These are phyloP conservation scores for Rachicladosporium sp. DNA, from an alignment of 2,329 filamentous ascomycete genomes.

Conservation along the genomic window DNA sequence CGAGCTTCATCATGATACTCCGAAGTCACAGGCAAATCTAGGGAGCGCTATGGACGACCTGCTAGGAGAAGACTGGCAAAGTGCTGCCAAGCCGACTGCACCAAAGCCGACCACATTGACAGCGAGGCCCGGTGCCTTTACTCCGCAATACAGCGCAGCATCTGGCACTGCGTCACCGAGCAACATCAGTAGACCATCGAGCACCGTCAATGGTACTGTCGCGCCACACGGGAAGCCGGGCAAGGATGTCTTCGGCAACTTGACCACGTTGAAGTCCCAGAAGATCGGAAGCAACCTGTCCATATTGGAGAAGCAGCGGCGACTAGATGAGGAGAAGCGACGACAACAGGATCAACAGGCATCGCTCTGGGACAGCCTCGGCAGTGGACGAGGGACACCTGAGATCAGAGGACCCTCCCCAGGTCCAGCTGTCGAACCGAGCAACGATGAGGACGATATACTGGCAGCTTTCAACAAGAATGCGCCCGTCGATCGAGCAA, in stretches of 20 bases:
- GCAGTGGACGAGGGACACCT: constrained; percentile 45
- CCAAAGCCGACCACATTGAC: constrained; percentile 11
- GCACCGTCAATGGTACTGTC: constrained; percentile 27
- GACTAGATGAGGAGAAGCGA: constrained; percentile 64
- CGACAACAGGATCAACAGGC: constrained; percentile 63
- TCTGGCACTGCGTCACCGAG: constrained; percentile 20
- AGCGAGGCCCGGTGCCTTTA: constrained; percentile 10
- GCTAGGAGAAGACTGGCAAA: constrained; percentile 36
- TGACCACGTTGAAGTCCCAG: constrained; percentile 52
- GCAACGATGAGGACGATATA: constrained; percentile 43
- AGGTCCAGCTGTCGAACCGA: constrained; percentile 2
- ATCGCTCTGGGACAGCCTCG: constrained; percentile 62
- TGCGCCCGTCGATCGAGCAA: constrained; percentile 47
- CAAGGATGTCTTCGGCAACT: constrained; percentile 64
- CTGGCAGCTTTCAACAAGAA: constrained; percentile 49
- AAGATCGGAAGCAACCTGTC: constrained; percentile 58
- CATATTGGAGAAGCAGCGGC: constrained; percentile 52
- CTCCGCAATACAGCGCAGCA: constrained; percentile 23
- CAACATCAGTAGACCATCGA: constrained; percentile 26
- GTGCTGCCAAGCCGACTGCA: constrained; percentile 16
- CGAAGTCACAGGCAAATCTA: too few relatives aligned
- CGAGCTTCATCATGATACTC: too few relatives aligned
- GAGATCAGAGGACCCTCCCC: constrained; percentile 14
- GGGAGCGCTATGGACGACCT: constrained; percentile 34
- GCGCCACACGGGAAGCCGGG: constrained; percentile 40